Evolutionary conservation across 163 green algal genomes (phyloP).

Genomic region (Coccomyxa subellipsoidea): DNA sequence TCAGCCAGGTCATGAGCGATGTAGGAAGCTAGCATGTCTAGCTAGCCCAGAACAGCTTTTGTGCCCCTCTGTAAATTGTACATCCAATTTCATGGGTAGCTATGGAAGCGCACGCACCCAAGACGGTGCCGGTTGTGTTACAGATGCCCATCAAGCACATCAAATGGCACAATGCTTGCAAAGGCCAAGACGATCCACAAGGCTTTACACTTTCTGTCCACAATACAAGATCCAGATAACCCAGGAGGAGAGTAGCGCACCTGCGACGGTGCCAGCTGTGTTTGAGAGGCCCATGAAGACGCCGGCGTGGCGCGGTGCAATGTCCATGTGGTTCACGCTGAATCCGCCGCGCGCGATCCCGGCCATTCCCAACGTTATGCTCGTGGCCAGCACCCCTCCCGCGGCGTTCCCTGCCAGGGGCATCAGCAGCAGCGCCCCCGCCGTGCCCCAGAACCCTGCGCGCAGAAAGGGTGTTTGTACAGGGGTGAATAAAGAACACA

Average conservation of each 20-base stretch:
- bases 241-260: background rate
- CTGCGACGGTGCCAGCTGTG: slow-evolving; percentile 80
- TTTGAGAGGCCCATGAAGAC: slow-evolving; percentile 94
- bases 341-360: slow-evolving; percentile 84
- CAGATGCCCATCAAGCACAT: too few relatives aligned
- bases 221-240: background rate
- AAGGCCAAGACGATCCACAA: too few relatives aligned
- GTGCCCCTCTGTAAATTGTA: too few relatives aligned
- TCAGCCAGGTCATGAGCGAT: too few relatives aligned
- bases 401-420: slow-evolving; percentile 26
- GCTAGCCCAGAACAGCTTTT: too few relatives aligned
- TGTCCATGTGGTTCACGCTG: slow-evolving; percentile 96
- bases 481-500: background rate
- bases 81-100: too few relatives aligned
- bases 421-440: slow-evolving; percentile 73
- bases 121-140: too few relatives aligned
- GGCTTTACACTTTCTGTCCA: background rate
- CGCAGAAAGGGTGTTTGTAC: background rate
- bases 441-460: slow-evolving; percentile 59
- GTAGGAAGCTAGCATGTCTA: too few relatives aligned
- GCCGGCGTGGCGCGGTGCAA: slow-evolving; percentile 90
- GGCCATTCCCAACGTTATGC: slow-evolving; percentile 60
- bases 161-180: too few relatives aligned
- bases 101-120: too few relatives aligned
- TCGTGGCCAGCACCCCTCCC: slow-evolving; percentile 57